A percentile compares a stretch with the other conserved stretches of the same genome.
phyloP scores from a whole-genome alignment of 2,329 filamentous ascomycete species.

The Calonectria ilicicola region DNA sequence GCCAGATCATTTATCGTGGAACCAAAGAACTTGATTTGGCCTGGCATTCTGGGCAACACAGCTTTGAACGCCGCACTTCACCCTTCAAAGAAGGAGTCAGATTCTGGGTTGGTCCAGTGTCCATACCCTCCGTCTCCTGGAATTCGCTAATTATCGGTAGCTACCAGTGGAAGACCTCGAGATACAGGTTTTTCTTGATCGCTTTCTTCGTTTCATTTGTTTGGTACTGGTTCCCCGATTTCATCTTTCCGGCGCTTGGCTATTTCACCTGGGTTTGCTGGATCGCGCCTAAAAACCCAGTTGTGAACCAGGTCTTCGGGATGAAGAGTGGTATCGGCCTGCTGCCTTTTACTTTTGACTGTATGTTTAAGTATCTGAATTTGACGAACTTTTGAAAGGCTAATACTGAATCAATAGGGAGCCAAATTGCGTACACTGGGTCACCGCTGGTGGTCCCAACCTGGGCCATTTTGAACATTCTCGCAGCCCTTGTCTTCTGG shows the following conservation, averaged over 20 bases:
- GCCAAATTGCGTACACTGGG: constrained; percentile 18
- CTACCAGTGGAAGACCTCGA: constrained; percentile 50
- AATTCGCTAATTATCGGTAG: background rate
- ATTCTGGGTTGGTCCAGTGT: constrained; percentile 21
- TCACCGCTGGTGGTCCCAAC: constrained; percentile 10
- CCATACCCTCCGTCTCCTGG: background rate
- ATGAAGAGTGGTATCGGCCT: constrained; percentile 55
- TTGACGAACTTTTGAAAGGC: background rate
- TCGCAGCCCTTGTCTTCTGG: constrained; percentile 56
- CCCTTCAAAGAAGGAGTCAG: constrained; percentile 49
- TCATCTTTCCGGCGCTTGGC: constrained; percentile 58
- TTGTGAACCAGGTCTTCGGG: constrained; percentile 62
- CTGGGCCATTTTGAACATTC: background rate
- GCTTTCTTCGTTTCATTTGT: constrained; percentile 50
- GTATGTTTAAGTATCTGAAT: constrained; percentile 20
- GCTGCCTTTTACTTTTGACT: constrained; percentile 58
- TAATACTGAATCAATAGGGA: constrained; percentile 2
- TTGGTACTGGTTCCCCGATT: constrained; percentile 64
- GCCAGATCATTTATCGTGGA: constrained; percentile 57
- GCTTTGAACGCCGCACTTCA: constrained; percentile 57
- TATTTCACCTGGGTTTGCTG: constrained; percentile 62
- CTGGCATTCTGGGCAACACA: constrained; percentile 61
- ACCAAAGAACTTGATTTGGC: constrained; percentile 65
- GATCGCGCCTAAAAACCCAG: constrained; percentile 59
- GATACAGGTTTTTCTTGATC: constrained; percentile 59